Evolutionary conservation across 805 yeast species (phyloP).

Genomic region (Cyberlindnera saturnus): DNA sequence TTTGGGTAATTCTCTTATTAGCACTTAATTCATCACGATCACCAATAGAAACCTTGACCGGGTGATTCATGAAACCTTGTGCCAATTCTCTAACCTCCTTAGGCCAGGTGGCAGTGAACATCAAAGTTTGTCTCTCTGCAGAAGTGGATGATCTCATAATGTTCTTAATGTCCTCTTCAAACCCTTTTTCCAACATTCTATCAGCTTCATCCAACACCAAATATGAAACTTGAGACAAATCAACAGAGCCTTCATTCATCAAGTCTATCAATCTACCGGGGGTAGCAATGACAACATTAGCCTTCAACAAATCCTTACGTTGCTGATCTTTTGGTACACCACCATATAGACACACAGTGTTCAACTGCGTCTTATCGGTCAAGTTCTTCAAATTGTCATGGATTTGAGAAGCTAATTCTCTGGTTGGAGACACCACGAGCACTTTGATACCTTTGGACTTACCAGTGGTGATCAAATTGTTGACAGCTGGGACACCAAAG

Average conservation of each 20-base stretch:
- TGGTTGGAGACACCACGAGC: constrained; percentile 88
- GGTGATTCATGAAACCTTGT: constrained; percentile 68
- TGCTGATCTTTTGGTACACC: constrained; percentile 97
- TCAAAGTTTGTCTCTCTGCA: constrained; percentile 73
- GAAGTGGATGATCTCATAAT: constrained; percentile 60
- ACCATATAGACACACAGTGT: constrained; percentile 87
- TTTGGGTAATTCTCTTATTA: constrained; percentile 87
- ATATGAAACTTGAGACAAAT: constrained; percentile 61
- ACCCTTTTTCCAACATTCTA: constrained; percentile 97
- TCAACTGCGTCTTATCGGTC: constrained; percentile 53
- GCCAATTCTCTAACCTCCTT: constrained; percentile 94
- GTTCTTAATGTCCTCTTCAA: constrained; percentile 89
- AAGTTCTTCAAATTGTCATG: constrained; percentile 71
- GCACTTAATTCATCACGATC: constrained; percentile 92
- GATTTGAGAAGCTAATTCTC: constrained; percentile 94
- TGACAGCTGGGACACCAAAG: constrained; percentile 94
- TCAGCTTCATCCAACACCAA: constrained; percentile 96
- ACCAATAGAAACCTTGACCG: constrained; percentile 91
- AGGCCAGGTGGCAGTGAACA: constrained; percentile 99
- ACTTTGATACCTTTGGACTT: constrained; percentile 54
- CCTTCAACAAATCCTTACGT: constrained; percentile 55
- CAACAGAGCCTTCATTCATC: constrained; percentile 79
- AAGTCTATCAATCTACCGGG: constrained; percentile 96
- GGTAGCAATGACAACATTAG: constrained; percentile 88
- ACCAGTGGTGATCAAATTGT: constrained; percentile 42